Percentiles rank a stretch among this genome's conserved stretches.
Evolutionary conservation across 768 basidiomycete genomes (phyloP).

Genomic region (Kwoniella botswanensis): DNA sequence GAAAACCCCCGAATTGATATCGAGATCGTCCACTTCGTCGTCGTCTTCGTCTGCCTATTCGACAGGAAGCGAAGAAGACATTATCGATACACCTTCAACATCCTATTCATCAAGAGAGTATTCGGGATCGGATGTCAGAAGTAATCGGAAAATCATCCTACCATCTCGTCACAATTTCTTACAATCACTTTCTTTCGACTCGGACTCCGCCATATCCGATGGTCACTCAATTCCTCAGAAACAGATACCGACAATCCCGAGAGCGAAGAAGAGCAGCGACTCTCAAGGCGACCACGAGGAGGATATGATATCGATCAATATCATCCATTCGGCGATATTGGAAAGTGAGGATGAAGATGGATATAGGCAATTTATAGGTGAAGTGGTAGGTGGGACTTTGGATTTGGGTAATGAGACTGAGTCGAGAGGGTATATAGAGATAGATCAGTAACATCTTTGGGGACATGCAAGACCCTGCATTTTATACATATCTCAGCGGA

Average conservation of each 20-base stretch:
- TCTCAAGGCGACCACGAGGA: background rate
- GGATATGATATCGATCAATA: conserved; percentile 27
- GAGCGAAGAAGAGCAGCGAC: background rate
- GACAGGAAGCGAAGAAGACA: background rate
- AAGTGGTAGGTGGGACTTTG: conserved; percentile 34
- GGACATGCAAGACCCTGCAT: no score
- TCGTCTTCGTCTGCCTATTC: background rate
- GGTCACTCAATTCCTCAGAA: background rate
- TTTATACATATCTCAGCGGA: no score
- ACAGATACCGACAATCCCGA: no score
- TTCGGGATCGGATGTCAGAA: background rate
- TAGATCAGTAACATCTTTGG: background rate
- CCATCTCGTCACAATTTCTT: conserved; percentile 13
- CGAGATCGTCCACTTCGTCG: background rate
- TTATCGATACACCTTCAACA: conserved; percentile 7
- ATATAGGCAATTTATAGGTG: conserved; percentile 49
- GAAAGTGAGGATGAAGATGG: conserved; percentile 50
- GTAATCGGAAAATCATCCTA: conserved; percentile 1
- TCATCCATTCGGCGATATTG: conserved; percentile 49
- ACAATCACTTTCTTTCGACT: background rate
- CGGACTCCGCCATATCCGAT: background rate
- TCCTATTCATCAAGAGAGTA: background rate
- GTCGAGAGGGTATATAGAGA: conserved; percentile 16
- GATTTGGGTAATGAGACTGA: conserved; percentile 21
- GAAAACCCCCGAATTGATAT: conserved; percentile 9